Evolutionary conservation across 768 basidiomycete genomes (phyloP).

Genomic region (Holtermanniella nyarrowii): DNA sequence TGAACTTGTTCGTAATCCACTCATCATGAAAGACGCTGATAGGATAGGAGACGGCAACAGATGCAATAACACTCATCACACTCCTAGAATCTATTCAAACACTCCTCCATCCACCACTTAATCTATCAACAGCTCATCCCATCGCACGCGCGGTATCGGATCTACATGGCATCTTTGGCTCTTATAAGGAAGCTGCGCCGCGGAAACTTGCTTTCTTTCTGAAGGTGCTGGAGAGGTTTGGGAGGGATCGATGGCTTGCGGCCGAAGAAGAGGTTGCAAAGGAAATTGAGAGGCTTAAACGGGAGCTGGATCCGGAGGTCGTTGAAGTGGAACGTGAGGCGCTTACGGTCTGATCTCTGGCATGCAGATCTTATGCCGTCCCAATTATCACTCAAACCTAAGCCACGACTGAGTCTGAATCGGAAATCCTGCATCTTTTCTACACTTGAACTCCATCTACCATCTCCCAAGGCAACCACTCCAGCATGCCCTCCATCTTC

Average conservation of each 20-base stretch:
- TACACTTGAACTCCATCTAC: no score
- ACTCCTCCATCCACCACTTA: constrained; percentile 24
- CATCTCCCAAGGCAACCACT: no score
- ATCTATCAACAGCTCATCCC: constrained; percentile 6
- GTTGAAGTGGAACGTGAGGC: neutral
- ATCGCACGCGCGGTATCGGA: constrained; percentile 16
- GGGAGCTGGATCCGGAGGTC: constrained; percentile 1
- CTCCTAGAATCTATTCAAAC: constrained; percentile 8
- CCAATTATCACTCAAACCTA: no score
- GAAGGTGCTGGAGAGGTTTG: constrained; percentile 14
- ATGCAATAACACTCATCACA: constrained; percentile 7
- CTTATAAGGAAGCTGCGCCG: constrained; percentile 4
- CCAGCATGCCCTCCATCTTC: neutral
- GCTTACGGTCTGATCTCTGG: no score
- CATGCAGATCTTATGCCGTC: no score
- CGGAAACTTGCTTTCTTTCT: constrained; percentile 27
- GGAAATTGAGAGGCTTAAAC: constrained; percentile 15
- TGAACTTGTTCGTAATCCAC: constrained; percentile 3
- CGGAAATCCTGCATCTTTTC: no score
- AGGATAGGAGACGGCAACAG: neutral
- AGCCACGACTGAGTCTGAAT: no score
- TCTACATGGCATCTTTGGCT: constrained; percentile 13
- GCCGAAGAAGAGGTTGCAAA: constrained; percentile 17
- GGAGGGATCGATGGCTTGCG: constrained; percentile 18
- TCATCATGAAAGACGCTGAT: neutral